Conservation (phyloP, 1,139 yeast genomes). For the Debaryomyces fabryi region DNA sequence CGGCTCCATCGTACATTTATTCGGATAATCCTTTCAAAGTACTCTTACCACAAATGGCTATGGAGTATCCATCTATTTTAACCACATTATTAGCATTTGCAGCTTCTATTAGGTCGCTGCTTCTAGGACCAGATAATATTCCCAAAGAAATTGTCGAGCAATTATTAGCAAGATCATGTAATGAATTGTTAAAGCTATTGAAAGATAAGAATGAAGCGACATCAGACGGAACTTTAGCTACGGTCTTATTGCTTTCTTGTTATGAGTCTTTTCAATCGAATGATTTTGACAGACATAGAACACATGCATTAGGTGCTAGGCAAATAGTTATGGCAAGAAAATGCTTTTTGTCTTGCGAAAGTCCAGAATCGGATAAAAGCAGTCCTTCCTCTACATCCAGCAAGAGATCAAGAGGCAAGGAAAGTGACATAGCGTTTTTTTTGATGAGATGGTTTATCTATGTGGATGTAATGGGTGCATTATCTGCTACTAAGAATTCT, state of each 20-base stretch:
- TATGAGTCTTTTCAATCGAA: slow-evolving; percentile 58
- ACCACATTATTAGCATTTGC: slow-evolving; percentile 70
- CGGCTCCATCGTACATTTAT: slow-evolving; percentile 63
- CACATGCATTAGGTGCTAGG: slow-evolving; percentile 70
- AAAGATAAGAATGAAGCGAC: slow-evolving; percentile 56
- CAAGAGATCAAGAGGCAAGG: slow-evolving; percentile 19
- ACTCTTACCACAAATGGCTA: slow-evolving; percentile 70
- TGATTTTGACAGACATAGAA: slow-evolving; percentile 57
- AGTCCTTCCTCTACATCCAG: slow-evolving; percentile 2
- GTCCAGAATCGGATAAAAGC: not conserved
- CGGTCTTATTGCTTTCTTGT: slow-evolving; percentile 63
- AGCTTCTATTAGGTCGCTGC: slow-evolving; percentile 50
- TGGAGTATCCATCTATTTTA: slow-evolving; percentile 59
- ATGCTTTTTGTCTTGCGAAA: not conserved
- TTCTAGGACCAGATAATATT: slow-evolving; percentile 33
- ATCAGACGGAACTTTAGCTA: slow-evolving; percentile 68
- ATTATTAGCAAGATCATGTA: slow-evolving; percentile 57
- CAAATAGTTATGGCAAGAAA: slow-evolving; percentile 62
- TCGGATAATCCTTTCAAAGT: slow-evolving; percentile 68
- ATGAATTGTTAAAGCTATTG: slow-evolving; percentile 55
- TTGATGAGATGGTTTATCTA: slow-evolving; percentile 74
- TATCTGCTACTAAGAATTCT: slow-evolving; percentile 42
- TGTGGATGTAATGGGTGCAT: slow-evolving; percentile 67
- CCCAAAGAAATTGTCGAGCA: slow-evolving; percentile 53
- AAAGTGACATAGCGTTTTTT: slow-evolving; percentile 56